These are phyloP conservation scores for Nicotiana attenuata DNA, from an alignment of 257 asterid species.

Conservation along the genomic window DNA sequence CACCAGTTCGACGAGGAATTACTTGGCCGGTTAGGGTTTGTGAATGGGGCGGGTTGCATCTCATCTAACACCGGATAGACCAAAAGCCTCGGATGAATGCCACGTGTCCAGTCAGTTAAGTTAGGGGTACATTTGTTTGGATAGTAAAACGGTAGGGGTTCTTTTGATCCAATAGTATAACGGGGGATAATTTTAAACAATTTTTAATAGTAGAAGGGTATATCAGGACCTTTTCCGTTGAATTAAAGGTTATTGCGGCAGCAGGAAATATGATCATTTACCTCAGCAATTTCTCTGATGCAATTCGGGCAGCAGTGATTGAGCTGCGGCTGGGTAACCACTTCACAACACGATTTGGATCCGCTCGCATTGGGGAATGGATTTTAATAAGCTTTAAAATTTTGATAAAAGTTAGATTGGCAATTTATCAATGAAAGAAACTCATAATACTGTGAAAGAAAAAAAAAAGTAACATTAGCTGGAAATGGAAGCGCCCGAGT, in stretches of 20 bases:
- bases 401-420: not conserved
- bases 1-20: too few relatives aligned
- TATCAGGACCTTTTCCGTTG: too few relatives aligned
- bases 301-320: constrained; percentile 68
- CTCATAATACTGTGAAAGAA: not conserved
- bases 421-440: not conserved
- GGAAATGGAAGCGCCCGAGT: not conserved
- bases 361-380: constrained; percentile 93
- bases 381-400: constrained; percentile 66
- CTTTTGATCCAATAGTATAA: too few relatives aligned
- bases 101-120: too few relatives aligned
- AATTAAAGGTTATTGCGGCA: not conserved
- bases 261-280: constrained; percentile 15
- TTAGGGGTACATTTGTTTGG: too few relatives aligned
- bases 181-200: too few relatives aligned
- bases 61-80: too few relatives aligned
- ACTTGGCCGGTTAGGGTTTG: too few relatives aligned
- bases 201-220: too few relatives aligned
- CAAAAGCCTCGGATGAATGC: too few relatives aligned
- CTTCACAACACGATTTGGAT: constrained; percentile 73
- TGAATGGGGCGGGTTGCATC: too few relatives aligned
- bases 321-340: constrained; percentile 65
- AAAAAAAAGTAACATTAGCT: not conserved
- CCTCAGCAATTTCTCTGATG: constrained; percentile 76
- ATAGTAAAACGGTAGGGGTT: too few relatives aligned